A percentile compares a stretch with the other conserved stretches of the same genome.
Evolutionary conservation across 352 stramenopile species (phyloP).

Genomic region (Phytophthora vignae): DNA sequence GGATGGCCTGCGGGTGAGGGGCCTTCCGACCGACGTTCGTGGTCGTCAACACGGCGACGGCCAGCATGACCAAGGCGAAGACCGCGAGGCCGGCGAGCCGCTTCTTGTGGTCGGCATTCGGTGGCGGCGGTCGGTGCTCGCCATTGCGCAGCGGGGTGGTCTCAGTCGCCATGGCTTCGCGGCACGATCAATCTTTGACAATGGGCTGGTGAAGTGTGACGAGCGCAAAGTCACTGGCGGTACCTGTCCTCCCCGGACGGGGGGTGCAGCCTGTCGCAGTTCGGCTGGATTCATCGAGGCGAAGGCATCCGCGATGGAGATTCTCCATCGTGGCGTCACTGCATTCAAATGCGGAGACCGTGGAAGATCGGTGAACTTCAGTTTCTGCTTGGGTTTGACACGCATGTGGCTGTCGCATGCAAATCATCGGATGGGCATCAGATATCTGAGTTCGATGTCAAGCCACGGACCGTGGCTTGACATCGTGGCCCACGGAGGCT

Average conservation of each 20-base stretch:
- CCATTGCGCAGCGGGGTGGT: conserved; percentile 32
- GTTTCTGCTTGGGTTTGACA: conserved; percentile 30
- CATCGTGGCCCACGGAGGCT: too few species aligned
- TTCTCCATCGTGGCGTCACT: not conserved
- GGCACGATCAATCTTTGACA: not conserved
- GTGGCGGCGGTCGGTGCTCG: not conserved
- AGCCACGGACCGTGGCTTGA: too few species aligned
- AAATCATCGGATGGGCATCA: conserved; percentile 11
- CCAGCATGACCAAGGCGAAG: conserved; percentile 30
- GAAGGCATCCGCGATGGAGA: not conserved
- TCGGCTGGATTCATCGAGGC: not conserved
- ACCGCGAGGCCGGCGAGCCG: conserved; percentile 26
- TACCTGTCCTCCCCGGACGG: not conserved
- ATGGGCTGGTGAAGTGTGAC: not conserved
- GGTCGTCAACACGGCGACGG: conserved; percentile 29
- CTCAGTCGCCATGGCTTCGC: conserved; percentile 33
- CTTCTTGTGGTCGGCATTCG: conserved; percentile 6
- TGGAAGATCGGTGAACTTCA: conserved; percentile 20
- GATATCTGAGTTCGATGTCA: conserved; percentile 5
- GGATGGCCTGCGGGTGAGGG: conserved; percentile 10
- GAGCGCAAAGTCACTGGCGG: not conserved
- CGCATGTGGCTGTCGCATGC: conserved; percentile 21
- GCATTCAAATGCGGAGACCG: not conserved
- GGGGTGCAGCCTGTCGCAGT: not conserved
- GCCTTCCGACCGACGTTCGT: conserved; percentile 16